Conservation (phyloP, 345 rosid species). For the Physaria fendleri region DNA sequence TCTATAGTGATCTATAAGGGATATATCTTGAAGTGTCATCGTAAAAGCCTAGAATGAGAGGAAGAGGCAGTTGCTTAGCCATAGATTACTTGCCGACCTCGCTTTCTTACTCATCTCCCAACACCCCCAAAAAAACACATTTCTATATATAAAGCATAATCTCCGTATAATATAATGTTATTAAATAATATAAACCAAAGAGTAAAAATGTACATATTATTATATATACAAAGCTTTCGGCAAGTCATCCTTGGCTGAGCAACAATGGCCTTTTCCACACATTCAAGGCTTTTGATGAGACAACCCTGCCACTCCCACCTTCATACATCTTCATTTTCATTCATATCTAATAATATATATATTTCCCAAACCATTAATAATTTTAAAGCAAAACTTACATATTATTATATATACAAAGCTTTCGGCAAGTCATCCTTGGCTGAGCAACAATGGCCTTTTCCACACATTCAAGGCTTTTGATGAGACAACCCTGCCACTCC, state of each 20-base stretch:
- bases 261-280: constrained; percentile 16
- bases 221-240: constrained; percentile 11
- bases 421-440: constrained; percentile 29
- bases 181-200: too few relatives aligned
- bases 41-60: constrained; percentile 21
- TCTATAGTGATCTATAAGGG: background rate
- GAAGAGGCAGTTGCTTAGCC: constrained; percentile 15
- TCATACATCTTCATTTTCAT: background rate
- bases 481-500: background rate
- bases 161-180: background rate
- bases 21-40: background rate
- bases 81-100: constrained; percentile 18
- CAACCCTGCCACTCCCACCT: background rate
- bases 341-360: background rate
- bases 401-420: constrained; percentile 1
- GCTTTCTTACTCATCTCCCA: background rate
- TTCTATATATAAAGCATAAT: background rate
- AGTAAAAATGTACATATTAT: too few relatives aligned
- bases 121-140: background rate
- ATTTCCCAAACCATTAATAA: background rate
- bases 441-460: constrained; percentile 11
- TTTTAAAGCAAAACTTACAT: background rate
- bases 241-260: constrained; percentile 26
- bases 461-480: constrained; percentile 17
- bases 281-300: constrained; percentile 15